Percentiles rank a stretch among this genome's conserved stretches.
phyloP scores from a whole-genome alignment of 768 basidiomycete species.

The Lactarius sp. region DNA sequence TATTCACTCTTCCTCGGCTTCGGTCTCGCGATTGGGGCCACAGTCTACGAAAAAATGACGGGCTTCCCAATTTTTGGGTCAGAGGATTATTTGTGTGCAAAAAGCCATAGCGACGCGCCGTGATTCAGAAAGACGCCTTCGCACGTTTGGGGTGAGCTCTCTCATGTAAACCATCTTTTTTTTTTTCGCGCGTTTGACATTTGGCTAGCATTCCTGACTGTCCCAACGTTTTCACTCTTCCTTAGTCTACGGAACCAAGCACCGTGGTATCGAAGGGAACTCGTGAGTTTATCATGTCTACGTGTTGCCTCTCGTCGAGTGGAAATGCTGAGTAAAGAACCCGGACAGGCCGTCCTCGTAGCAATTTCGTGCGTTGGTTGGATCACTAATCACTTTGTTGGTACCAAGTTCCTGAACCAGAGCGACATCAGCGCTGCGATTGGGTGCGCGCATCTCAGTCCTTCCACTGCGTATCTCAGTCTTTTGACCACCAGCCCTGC shows the following conservation, averaged over 20 bases:
- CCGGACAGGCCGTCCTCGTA: constrained; percentile 46
- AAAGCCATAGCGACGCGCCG: constrained; percentile 53
- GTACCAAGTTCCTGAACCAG: constrained; percentile 56
- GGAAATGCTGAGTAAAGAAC: not conserved
- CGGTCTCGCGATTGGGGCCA: constrained; percentile 75
- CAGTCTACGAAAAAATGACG: constrained; percentile 58
- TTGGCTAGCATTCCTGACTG: constrained; percentile 57
- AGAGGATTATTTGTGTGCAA: constrained; percentile 56
- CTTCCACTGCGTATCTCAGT: not conserved
- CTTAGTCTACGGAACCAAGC: constrained; percentile 63
- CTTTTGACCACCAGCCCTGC: not conserved
- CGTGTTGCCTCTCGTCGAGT: not conserved
- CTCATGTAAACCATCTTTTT: not conserved
- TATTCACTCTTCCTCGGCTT: constrained; percentile 79
- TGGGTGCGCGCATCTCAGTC: constrained; percentile 40
- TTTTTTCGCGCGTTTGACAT: not conserved
- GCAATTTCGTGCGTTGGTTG: constrained; percentile 65
- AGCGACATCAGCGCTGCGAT: constrained; percentile 75
- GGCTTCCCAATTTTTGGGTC: constrained; percentile 40
- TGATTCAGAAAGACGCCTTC: constrained; percentile 77
- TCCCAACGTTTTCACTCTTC: constrained; percentile 64
- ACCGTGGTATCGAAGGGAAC: constrained; percentile 51
- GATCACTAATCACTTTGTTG: constrained; percentile 72
- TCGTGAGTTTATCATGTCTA: constrained; percentile 37
- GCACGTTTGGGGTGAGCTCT: constrained; percentile 56